phyloP scores from a whole-genome alignment of 371 early-diverging fungal species.

The Mortierella sp. region DNA sequence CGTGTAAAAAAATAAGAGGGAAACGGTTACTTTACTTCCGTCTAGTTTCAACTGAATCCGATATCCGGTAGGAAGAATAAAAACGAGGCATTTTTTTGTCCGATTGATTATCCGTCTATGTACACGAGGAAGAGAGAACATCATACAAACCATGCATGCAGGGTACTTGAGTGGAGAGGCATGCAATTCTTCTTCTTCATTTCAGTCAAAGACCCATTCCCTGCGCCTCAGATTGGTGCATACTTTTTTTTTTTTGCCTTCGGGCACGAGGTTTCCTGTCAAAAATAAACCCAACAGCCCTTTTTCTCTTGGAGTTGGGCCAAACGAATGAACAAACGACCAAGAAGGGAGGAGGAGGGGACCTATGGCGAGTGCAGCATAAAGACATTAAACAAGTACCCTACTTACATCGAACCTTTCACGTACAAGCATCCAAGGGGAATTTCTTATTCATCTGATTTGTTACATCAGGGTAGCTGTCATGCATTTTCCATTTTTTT shows the following conservation, averaged over 20 bases:
- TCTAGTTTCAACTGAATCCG: neutral
- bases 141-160: neutral
- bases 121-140: neutral
- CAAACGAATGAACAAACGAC: neutral
- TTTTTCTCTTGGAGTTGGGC: neutral
- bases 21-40: neutral
- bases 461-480: neutral
- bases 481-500: neutral
- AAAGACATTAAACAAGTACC: neutral
- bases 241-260: neutral
- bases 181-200: no score
- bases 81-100: neutral
- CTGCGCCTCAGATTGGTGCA: neutral
- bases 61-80: neutral
- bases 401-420: neutral
- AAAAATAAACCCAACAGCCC: slow-evolving; percentile 6
- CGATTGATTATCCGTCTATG: neutral
- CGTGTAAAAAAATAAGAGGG: slow-evolving; percentile 14
- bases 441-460: no score
- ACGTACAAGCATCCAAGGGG: neutral
- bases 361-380: slow-evolving; percentile 4
- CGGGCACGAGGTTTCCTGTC: neutral
- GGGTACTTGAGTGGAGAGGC: no score
- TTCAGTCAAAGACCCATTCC: no score
- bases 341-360: neutral